Base-by-base conservation (phyloP, 2,329 filamentous ascomycete species). In the Acephala macrosclerotiorum region DNA sequence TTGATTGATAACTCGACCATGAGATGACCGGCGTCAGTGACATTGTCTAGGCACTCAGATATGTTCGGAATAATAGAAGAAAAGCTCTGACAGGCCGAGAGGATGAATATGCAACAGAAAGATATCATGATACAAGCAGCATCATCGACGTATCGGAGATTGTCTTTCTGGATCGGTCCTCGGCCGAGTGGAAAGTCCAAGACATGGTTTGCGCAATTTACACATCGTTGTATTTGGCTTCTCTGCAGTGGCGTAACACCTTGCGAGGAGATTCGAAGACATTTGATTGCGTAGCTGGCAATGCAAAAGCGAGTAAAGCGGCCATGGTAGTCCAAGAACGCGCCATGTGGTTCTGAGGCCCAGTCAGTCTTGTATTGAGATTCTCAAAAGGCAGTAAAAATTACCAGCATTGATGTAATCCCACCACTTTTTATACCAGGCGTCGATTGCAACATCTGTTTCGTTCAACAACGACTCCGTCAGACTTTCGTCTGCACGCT, bases 241-340 rank as follows among this genome's bases (percentile, higher is more conserved):
- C 55, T 53, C 25, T 65, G 63, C 7, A 61, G 16, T 25, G 49
- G 16, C 3, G 59, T 61, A 22, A 55, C 58, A 26, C 29, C 49
- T n/a, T 58, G 49, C 8, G 63, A 40, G 16, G 63, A 61, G 20
- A 45, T 58, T 35, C 35, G 47, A 9, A 68, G 57, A 26, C 56
- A 62, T n/a, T 61, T 63, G 26, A 65, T 63, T 1, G 63, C 60
- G 35, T 68, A 68, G 36, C 60, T 62, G 14, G 38, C 63, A 9
- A 68, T 63, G 45, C 66, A 68, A 57, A 68, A 68, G 14, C 58
- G 56, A 35, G 63, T 63, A 42, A 65, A 68, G 11, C 66, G 62
- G 29, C 35, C 47, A 3, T 58, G 58, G 36, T 60, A 68, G 14
- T 68, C 66, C 8, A 63, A 55, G 35, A 59, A 60, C 14, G 26